Base-by-base conservation (phyloP, 768 basidiomycete genomes). In the Flagelloscypha sp. region DNA sequence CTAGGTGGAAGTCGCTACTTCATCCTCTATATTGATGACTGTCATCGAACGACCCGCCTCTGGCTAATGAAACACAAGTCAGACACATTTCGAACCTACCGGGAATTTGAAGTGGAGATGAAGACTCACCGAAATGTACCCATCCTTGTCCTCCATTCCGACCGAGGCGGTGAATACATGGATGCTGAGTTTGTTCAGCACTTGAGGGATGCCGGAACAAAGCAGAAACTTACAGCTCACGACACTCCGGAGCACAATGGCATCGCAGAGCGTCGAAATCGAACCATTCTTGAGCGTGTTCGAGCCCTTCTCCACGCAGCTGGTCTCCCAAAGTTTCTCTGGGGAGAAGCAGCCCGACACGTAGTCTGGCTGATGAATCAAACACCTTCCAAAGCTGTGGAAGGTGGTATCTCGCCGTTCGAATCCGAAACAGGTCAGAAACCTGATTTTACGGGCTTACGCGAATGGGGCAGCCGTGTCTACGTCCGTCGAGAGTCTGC, bases 171-270 rank as follows among this genome's bases (percentile, higher is more conserved):
- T 4, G 46, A 49, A 21, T 47, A 44, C 7, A 22, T 47, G 1
- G 30, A 27, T 5, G 25, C 6, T 6, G 33, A 27, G 5, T 37
- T 40, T 4, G 20, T 33, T 5, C 7, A 11, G 1, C 27, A 42
- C 24, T 24, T 47, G 1, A 7, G 18, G 2, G 11, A 9, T 0
- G 30, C 16, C 15, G 42, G 47, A 0, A 46, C 37, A 4, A 27
- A 12, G 2, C 39, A 36, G 2, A 25, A 42, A 23, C 3, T 16
- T 9, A 49, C 47, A 19, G 33, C 24, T 0, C 36, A 42, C 6
- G 11, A 50, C n/a, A 47, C 49, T 1, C 54, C 46, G 0, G 24
- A 50, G 13, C 49, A 56, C 25, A 60, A 57, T 24, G 48, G 56
- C 2, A 27, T 55, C 7, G 50, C 55, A 0, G 53, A 59, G 35